Percentiles rank a stretch among this genome's conserved stretches.
Conservation (phyloP, 805 yeast species). For the Ogataea naganishii region DNA sequence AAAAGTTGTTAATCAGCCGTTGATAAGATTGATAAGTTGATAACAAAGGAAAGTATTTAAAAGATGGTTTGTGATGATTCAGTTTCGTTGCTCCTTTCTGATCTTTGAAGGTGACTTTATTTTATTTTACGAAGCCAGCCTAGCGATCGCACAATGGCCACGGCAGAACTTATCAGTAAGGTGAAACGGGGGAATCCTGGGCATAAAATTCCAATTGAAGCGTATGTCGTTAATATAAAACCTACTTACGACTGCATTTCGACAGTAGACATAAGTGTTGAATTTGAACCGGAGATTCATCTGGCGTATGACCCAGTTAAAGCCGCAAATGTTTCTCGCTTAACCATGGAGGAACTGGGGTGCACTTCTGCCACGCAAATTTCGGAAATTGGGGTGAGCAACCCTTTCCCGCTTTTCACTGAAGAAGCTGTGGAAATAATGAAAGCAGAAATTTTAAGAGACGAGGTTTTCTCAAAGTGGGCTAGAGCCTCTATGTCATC, state of each 20-base stretch:
- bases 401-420: conserved; percentile 54
- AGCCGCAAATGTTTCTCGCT: conserved; percentile 26
- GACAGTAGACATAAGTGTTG: conserved; percentile 15
- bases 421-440: conserved; percentile 51
- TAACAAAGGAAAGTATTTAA: too few species aligned
- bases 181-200: conserved; percentile 30
- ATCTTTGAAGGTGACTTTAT: too few species aligned
- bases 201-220: conserved; percentile 22
- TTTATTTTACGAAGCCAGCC: too few species aligned
- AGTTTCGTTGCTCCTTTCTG: too few species aligned
- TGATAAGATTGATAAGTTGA: too few species aligned
- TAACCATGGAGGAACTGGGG: conserved; percentile 44
- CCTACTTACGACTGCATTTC: conserved; percentile 19
- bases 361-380: conserved; percentile 36
- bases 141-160: too few species aligned
- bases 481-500: conserved; percentile 35
- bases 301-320: conserved; percentile 27
- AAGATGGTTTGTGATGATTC: too few species aligned
- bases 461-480: conserved; percentile 34
- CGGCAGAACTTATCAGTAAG: conserved; percentile 23
- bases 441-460: conserved; percentile 44
- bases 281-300: conserved; percentile 32
- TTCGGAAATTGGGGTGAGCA: conserved; percentile 46
- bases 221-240: conserved; percentile 25
- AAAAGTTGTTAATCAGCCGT: too few species aligned